Conservation (phyloP, 208 protist genomes). For the Trypanosoma melophagium region DNA sequence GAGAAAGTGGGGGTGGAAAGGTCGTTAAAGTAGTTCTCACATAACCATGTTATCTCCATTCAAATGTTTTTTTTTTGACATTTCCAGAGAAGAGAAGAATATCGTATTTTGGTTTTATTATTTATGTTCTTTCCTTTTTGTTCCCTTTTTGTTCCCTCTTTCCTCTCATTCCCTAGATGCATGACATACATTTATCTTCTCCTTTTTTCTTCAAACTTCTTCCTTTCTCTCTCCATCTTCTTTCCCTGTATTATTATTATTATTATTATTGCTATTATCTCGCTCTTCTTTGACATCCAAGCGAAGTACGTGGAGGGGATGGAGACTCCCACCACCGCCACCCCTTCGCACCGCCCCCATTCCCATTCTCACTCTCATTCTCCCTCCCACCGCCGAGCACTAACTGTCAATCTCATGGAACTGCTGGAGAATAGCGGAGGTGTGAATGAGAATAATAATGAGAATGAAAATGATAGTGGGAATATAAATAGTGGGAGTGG, state of each 20-base stretch:
- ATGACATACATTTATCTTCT: neutral
- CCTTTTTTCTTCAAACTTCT: neutral
- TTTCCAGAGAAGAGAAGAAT: neutral
- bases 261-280: too few species aligned
- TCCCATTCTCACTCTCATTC: too few species aligned
- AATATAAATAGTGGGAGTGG: neutral
- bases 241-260: neutral
- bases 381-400: constrained; percentile 14
- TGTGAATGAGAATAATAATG: too few species aligned
- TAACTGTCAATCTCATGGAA: constrained; percentile 23
- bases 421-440: constrained; percentile 8
- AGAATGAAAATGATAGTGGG: neutral
- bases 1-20: neutral
- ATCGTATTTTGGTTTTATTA: neutral
- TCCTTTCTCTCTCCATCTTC: neutral
- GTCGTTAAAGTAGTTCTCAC: neutral
- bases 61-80: neutral
- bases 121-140: neutral
- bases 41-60: neutral
- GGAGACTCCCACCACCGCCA: constrained; percentile 1
- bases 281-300: neutral
- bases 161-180: neutral
- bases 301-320: constrained; percentile 12
- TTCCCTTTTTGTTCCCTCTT: constrained; percentile 13
- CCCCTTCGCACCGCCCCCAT: neutral